Conservation (phyloP, 1,139 yeast genomes). For the Pichia sp. region DNA sequence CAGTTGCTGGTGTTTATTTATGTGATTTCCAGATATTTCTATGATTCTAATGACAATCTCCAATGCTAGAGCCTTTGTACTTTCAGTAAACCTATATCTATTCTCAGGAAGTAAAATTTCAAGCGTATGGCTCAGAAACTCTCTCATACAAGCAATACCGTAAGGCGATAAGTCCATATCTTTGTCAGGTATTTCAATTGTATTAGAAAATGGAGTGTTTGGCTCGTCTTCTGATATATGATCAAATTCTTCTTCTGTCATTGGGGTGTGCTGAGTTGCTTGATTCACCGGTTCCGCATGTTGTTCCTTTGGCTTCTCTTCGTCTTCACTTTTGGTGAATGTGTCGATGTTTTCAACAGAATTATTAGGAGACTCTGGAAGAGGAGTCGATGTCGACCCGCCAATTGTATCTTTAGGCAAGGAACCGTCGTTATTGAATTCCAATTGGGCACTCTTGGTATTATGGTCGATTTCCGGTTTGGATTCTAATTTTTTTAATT, state of each 20-base stretch:
- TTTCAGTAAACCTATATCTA: constrained; percentile 78
- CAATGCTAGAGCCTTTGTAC: constrained; percentile 78
- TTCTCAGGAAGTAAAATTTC: constrained; percentile 80
- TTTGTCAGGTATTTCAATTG: neutral
- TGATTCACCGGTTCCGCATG: neutral
- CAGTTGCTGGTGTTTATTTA: constrained; percentile 59
- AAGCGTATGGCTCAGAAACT: constrained; percentile 66
- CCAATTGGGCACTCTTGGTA: constrained; percentile 20
- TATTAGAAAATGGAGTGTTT: neutral
- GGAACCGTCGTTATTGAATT: constrained; percentile 18
- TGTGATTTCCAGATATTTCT: constrained; percentile 68
- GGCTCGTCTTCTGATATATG: neutral
- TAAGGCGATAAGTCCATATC: constrained; percentile 32
- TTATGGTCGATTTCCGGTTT: constrained; percentile 24
- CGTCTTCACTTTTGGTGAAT: neutral
- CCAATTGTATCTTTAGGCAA: constrained; percentile 27
- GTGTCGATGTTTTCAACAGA: neutral
- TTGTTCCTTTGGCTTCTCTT: neutral
- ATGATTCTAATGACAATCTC: constrained; percentile 69
- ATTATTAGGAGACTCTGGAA: constrained; percentile 2
- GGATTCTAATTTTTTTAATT: constrained; percentile 44
- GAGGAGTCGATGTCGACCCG: constrained; percentile 17
- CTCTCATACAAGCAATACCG: constrained; percentile 62
- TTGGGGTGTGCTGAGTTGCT: neutral
- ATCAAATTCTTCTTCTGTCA: neutral